These are phyloP conservation scores for Daedaleopsis sinensis DNA, from an alignment of 768 basidiomycete genomes.

Conservation along the genomic window DNA sequence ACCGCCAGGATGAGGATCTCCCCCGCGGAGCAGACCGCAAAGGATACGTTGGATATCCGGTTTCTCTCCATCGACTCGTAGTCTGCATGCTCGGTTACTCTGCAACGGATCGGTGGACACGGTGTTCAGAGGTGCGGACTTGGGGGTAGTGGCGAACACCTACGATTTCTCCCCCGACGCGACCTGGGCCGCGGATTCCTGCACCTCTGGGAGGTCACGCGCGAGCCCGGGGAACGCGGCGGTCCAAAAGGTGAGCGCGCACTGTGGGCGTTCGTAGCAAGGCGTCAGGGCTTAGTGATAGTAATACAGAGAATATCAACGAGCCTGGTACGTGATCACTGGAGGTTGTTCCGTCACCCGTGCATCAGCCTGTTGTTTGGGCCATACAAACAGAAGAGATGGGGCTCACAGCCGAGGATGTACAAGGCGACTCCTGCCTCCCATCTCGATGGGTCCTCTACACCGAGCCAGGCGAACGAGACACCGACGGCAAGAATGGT, in stretches of 20 bases:
- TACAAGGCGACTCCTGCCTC: constrained; percentile 62
- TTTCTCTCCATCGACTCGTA: constrained; percentile 71
- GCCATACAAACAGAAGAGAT: background rate
- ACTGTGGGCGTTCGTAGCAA: constrained; percentile 36
- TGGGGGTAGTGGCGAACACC: constrained; percentile 8
- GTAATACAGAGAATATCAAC: background rate
- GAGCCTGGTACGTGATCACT: constrained; percentile 76
- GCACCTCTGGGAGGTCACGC: constrained; percentile 70
- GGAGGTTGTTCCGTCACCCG: background rate
- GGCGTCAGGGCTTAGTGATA: background rate
- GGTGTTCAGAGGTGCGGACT: background rate
- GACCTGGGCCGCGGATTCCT: constrained; percentile 47
- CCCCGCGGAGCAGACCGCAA: constrained; percentile 68
- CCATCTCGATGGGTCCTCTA: constrained; percentile 67
- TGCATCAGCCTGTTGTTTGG: background rate
- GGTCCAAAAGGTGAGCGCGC: constrained; percentile 79
- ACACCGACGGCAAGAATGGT: constrained; percentile 66
- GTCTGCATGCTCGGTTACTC: constrained; percentile 52
- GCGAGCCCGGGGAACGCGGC: constrained; percentile 81
- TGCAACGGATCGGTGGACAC: constrained; percentile 18
- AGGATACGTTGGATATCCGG: constrained; percentile 75
- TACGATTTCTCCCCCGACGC: constrained; percentile 51
- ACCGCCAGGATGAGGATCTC: constrained; percentile 71
- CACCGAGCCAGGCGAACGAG: constrained; percentile 80
- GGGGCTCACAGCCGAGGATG: constrained; percentile 59